Evolutionary conservation across 352 stramenopile species (phyloP).

Genomic region (Pelagophyceae sp.): DNA sequence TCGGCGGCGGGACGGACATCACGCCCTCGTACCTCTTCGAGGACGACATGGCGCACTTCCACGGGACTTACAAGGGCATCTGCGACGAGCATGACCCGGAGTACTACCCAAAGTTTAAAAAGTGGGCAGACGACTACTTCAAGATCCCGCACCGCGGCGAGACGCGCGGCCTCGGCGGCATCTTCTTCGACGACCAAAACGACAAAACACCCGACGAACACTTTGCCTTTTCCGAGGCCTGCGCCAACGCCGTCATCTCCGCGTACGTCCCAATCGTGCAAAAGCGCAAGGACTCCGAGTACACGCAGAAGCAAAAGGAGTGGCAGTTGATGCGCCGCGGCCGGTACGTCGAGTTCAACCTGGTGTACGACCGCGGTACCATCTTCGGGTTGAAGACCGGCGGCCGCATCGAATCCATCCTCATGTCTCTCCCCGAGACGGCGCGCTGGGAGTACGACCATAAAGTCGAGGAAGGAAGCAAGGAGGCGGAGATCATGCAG

Average conservation of each 20-base stretch:
- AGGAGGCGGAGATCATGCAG: conserved; percentile 82
- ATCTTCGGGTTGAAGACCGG: conserved; percentile 94
- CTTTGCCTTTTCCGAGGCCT: conserved; percentile 56
- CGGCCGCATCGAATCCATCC: conserved; percentile 92
- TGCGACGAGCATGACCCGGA: conserved; percentile 83
- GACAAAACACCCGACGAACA: conserved; percentile 71
- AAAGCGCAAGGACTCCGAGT: conserved; percentile 86
- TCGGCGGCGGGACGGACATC: conserved; percentile 86
- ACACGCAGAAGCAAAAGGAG: conserved; percentile 87
- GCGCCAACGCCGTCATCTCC: conserved; percentile 52
- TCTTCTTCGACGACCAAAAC: conserved; percentile 97
- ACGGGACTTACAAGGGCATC: conserved; percentile 88
- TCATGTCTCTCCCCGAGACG: conserved; percentile 95
- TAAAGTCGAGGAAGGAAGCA: conserved; percentile 67
- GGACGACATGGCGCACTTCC: conserved; percentile 89
- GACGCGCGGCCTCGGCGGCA: conserved; percentile 85
- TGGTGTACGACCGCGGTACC: conserved; percentile 96
- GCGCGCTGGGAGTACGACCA: conserved; percentile 90
- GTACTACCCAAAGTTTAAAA: conserved; percentile 90
- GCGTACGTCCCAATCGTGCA: conserved; percentile 91
- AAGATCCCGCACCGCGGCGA: conserved; percentile 90
- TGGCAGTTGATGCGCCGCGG: conserved; percentile 88
- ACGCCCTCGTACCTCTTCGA: conserved; percentile 91
- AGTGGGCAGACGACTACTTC: conserved; percentile 95
- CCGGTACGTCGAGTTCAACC: conserved; percentile 98